These are phyloP conservation scores for Suillus discolor DNA, from an alignment of 768 basidiomycete species.

Conservation along the genomic window DNA sequence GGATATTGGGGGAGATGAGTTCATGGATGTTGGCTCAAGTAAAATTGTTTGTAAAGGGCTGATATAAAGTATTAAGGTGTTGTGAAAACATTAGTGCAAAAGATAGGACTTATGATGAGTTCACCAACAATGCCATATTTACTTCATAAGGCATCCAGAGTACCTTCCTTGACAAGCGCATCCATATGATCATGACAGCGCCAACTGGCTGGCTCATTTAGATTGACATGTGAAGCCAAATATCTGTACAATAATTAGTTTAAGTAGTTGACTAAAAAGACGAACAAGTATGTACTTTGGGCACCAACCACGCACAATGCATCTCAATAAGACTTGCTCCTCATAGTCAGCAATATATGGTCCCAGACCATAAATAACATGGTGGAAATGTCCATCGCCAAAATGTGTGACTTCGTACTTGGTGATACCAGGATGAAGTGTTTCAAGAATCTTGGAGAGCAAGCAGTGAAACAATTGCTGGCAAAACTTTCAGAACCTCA, in stretches of 20 bases:
- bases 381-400: slow-evolving; percentile 19
- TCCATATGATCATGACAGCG: slow-evolving; percentile 24
- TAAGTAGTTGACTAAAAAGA: slow-evolving; percentile 22
- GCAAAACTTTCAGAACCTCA: too few species aligned
- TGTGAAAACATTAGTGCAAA: not conserved
- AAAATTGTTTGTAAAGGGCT: slow-evolving; percentile 17
- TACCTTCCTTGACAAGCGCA: slow-evolving; percentile 15
- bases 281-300: slow-evolving; percentile 25
- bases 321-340: slow-evolving; percentile 37
- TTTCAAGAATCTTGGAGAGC: slow-evolving; percentile 25
- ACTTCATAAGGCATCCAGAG: slow-evolving; percentile 30
- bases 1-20: slow-evolving; percentile 40
- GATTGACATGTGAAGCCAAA: slow-evolving; percentile 19
- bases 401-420: slow-evolving; percentile 18
- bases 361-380: slow-evolving; percentile 36
- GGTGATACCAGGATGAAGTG: slow-evolving; percentile 29
- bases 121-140: slow-evolving; percentile 37
- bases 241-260: slow-evolving; percentile 26
- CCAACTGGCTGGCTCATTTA: slow-evolving; percentile 22
- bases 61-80: not conserved
- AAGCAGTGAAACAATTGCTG: slow-evolving; percentile 14
- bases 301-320: slow-evolving; percentile 40
- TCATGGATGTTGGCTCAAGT: slow-evolving; percentile 29
- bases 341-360: slow-evolving; percentile 45
- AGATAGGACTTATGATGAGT: not conserved